Conservation (phyloP, 1,284 basidiomycete species). For the Fomitopsis pinicola region DNA sequence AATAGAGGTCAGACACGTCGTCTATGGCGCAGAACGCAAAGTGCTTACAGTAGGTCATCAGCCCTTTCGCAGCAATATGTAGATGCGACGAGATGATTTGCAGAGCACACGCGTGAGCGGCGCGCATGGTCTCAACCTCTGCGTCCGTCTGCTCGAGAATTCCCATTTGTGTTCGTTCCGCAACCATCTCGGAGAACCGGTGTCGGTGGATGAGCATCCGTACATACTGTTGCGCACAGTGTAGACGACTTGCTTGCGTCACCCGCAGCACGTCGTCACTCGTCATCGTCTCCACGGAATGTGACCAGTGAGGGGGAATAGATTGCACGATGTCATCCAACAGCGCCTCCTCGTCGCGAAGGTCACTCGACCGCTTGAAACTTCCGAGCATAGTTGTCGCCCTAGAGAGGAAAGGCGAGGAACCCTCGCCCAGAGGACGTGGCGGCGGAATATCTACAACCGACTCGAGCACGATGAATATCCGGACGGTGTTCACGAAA, state of each 20-base stretch:
- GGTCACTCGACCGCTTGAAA: slow-evolving; percentile 52
- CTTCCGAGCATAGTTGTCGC: slow-evolving; percentile 55
- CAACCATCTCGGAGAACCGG: slow-evolving; percentile 67
- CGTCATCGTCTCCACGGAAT: slow-evolving; percentile 75
- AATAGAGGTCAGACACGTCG: slow-evolving; percentile 6
- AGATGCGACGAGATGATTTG: slow-evolving; percentile 80
- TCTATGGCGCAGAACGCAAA: slow-evolving; percentile 15
- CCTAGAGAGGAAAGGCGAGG: slow-evolving; percentile 55
- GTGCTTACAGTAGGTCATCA: slow-evolving; percentile 87
- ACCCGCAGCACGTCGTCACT: slow-evolving; percentile 83
- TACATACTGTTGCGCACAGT: slow-evolving; percentile 82
- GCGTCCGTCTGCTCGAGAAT: slow-evolving; percentile 51
- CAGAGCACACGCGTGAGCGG: slow-evolving; percentile 69
- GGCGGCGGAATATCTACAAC: slow-evolving; percentile 70
- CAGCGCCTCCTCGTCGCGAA: slow-evolving; percentile 75
- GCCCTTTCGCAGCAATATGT: slow-evolving; percentile 78
- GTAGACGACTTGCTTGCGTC: slow-evolving; percentile 81
- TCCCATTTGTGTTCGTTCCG: slow-evolving; percentile 49
- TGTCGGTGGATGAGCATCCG: slow-evolving; percentile 77
- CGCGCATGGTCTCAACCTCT: slow-evolving; percentile 65
- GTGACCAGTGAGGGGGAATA: slow-evolving; percentile 75
- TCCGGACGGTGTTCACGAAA: slow-evolving; percentile 70
- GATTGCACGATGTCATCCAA: slow-evolving; percentile 74
- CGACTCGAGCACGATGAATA: slow-evolving; percentile 81
- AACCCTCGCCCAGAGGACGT: slow-evolving; percentile 46